Evolutionary conservation across 768 basidiomycete species (phyloP).

Genomic region (Phylloporus sp.): DNA sequence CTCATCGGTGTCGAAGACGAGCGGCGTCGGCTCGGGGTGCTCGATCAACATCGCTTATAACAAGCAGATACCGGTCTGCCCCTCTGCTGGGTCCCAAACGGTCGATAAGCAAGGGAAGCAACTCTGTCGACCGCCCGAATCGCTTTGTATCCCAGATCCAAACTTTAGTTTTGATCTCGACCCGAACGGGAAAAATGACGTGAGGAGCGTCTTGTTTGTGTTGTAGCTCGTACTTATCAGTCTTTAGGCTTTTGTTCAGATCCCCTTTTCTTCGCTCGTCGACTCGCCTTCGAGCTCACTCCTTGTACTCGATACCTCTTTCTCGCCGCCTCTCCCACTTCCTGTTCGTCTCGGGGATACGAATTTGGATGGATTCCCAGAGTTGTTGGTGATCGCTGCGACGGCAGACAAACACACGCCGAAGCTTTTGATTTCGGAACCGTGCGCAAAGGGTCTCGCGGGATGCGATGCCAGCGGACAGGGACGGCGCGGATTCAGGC

Average conservation of each 20-base stretch:
- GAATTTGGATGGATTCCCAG: constrained; percentile 93
- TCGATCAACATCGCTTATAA: constrained; percentile 91
- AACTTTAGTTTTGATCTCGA: constrained; percentile 73
- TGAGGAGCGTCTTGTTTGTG: constrained; percentile 25
- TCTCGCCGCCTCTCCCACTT: constrained; percentile 64
- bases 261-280: constrained; percentile 61
- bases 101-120: constrained; percentile 44
- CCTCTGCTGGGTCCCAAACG: constrained; percentile 46
- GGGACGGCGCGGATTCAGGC: constrained; percentile 60
- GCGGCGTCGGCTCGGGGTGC: constrained; percentile 73
- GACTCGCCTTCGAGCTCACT: constrained; percentile 47
- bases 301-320: constrained; percentile 64
- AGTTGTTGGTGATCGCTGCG: constrained; percentile 60
- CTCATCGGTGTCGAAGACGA: constrained; percentile 54
- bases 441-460: constrained; percentile 48
- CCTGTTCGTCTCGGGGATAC: constrained; percentile 82
- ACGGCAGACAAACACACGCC: constrained; percentile 46
- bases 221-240: not conserved
- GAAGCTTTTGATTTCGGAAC: constrained; percentile 57
- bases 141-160: constrained; percentile 79
- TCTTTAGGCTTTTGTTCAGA: constrained; percentile 58
- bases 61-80: constrained; percentile 79
- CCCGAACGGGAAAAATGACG: constrained; percentile 45
- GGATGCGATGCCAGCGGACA: constrained; percentile 52
- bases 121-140: constrained; percentile 68